Conservation (phyloP, 192 early-diverging fungal genomes). For the Entophlyctis luteolus region DNA sequence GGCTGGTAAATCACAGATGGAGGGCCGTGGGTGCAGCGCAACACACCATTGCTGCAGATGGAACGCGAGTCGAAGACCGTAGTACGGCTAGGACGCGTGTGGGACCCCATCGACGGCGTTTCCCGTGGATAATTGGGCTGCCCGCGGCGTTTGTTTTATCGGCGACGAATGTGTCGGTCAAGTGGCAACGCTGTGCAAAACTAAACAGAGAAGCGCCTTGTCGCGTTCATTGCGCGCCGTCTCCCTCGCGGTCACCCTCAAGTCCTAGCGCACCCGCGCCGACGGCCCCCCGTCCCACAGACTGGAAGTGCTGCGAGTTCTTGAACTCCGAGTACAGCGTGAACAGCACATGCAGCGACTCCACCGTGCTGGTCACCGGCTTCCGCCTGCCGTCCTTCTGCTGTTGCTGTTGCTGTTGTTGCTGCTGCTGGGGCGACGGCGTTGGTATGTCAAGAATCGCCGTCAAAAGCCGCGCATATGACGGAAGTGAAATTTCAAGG, state of each 20-base stretch:
- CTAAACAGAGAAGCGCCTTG: not conserved
- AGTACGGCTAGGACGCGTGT: too few relatives aligned
- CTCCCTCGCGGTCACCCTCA: conserved; percentile 6
- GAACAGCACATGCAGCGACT: conserved; percentile 52
- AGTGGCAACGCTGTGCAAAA: too few relatives aligned
- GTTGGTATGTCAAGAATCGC: conserved; percentile 56
- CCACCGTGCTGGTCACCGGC: conserved; percentile 33
- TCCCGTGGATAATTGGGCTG: too few relatives aligned
- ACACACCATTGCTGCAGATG: too few relatives aligned
- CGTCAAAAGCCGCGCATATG: conserved; percentile 40
- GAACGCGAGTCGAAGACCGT: too few relatives aligned
- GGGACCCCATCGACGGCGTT: too few relatives aligned
- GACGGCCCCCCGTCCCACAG: conserved; percentile 30
- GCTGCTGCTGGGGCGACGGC: conserved; percentile 19
- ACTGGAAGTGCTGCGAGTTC: conserved; percentile 58
- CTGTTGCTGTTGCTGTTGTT: conserved; percentile 5
- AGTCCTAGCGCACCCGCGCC: too few relatives aligned
- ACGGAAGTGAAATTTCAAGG: conserved; percentile 45
- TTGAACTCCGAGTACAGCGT: conserved; percentile 58
- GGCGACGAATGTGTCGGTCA: too few relatives aligned
- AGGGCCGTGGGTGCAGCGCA: too few relatives aligned
- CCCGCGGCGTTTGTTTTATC: too few relatives aligned
- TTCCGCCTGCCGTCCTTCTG: conserved; percentile 20
- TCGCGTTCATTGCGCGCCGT: conserved; percentile 12
- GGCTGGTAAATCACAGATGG: too few relatives aligned